phyloP scores from a whole-genome alignment of 2,329 filamentous ascomycete genomes.

The Westerdykella sp. region DNA sequence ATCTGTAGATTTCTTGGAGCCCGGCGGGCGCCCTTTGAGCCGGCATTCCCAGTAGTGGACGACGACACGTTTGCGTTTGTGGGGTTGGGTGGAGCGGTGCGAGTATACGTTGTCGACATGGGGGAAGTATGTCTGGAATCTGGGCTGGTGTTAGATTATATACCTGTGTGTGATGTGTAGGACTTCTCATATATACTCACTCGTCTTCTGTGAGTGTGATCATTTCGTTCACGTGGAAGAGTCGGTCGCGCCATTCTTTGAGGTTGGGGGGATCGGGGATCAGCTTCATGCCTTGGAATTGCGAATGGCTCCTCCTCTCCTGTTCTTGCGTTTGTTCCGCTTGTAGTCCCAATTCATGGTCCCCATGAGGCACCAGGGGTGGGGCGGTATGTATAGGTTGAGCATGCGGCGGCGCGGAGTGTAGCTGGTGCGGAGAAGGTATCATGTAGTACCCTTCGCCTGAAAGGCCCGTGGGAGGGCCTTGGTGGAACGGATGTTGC shows the following conservation, averaged over 20 bases:
- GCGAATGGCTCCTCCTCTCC: conserved; percentile 44
- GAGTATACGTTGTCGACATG: conserved; percentile 82
- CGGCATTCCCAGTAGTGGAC: conserved; percentile 83
- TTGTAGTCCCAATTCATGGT: conserved; percentile 3
- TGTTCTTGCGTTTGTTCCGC: conserved; percentile 7
- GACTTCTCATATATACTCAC: conserved; percentile 41
- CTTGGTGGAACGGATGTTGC: conserved; percentile 14
- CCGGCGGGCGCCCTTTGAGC: conserved; percentile 70
- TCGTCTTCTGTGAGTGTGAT: conserved; percentile 69
- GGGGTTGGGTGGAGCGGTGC: conserved; percentile 72
- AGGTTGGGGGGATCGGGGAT: conserved; percentile 63
- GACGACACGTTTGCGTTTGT: conserved; percentile 76
- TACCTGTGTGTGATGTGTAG: not conserved
- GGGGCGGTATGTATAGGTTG: conserved; percentile 12
- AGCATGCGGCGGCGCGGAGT: conserved; percentile 10
- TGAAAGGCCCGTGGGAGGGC: conserved; percentile 8
- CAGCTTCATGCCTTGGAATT: conserved; percentile 49
- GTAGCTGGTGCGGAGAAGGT: conserved; percentile 17
- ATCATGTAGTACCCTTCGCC: conserved; percentile 19
- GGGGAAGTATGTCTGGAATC: conserved; percentile 74
- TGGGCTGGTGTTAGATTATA: conserved; percentile 25
- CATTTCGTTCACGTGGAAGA: conserved; percentile 69
- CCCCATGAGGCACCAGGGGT: conserved; percentile 8
- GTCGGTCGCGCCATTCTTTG: conserved; percentile 60
- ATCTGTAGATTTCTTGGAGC: conserved; percentile 72